These are phyloP conservation scores for Dothiorella sarmentorum DNA, from an alignment of 2,329 filamentous ascomycete genomes.

Conservation along the genomic window DNA sequence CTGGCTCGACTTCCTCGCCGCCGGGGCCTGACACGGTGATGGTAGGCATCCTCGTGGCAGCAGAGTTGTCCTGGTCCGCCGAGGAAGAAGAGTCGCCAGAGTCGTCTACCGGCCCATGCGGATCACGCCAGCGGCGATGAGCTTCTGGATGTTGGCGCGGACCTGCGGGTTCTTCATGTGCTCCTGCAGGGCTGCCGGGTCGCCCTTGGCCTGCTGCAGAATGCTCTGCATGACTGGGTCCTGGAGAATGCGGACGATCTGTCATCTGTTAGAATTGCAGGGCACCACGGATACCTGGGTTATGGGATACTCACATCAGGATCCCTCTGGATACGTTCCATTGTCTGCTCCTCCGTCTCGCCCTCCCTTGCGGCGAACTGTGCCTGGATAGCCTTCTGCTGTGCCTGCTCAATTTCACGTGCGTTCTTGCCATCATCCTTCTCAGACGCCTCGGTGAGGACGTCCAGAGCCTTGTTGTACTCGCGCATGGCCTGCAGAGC, in stretches of 20 bases:
- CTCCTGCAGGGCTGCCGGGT: conserved; percentile 88
- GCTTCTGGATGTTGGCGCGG: conserved; percentile 85
- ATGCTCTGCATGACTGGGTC: conserved; percentile 98
- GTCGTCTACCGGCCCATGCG: conserved; percentile 59
- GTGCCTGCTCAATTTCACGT: conserved; percentile 88
- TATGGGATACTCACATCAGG: conserved; percentile 66
- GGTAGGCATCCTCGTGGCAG: not conserved
- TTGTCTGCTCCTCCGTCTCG: conserved; percentile 93
- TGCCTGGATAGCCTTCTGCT: conserved; percentile 84
- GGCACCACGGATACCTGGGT: not conserved
- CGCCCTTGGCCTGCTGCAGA: conserved; percentile 90
- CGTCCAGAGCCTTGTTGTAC: conserved; percentile 91
- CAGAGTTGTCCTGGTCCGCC: not conserved
- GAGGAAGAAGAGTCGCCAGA: not conserved
- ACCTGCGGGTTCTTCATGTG: conserved; percentile 94
- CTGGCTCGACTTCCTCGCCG: not conserved
- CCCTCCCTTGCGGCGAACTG: conserved; percentile 91
- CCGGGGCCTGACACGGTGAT: conserved; percentile 7
- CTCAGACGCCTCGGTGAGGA: conserved; percentile 73
- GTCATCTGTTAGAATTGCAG: conserved; percentile 3
- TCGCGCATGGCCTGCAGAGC: conserved; percentile 97
- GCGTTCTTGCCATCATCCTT: conserved; percentile 79
- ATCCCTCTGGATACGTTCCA: conserved; percentile 83
- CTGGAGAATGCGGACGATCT: conserved; percentile 86
- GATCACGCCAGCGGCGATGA: conserved; percentile 90